Conservation (phyloP, 2,329 filamentous ascomycete genomes). For the Pyricularia grisea region DNA sequence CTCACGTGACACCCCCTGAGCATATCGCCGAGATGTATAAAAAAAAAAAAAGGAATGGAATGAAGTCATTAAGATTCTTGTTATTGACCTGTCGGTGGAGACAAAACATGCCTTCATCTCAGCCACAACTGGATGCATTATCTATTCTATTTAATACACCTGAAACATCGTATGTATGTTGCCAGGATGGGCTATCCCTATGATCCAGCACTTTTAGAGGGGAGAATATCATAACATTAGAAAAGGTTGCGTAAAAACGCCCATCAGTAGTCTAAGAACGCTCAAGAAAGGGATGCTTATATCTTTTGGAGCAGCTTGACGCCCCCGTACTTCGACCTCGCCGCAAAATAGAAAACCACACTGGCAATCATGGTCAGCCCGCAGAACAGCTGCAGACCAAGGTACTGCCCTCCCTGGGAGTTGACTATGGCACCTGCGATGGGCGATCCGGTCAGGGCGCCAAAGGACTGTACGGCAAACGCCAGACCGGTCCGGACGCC, state of each 20-base stretch:
- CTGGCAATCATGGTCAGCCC: slow-evolving; percentile 31
- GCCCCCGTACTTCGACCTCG: slow-evolving; percentile 18
- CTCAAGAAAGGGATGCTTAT: background rate
- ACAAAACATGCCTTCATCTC: background rate
- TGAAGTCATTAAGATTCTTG: background rate
- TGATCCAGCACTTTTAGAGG: background rate
- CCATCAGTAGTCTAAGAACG: background rate
- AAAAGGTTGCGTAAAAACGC: background rate
- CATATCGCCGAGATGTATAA: background rate
- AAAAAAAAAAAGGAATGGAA: background rate
- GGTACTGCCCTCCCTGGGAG: slow-evolving; percentile 32
- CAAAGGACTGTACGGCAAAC: slow-evolving; percentile 47
- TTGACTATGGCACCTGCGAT: slow-evolving; percentile 44
- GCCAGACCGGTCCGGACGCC: slow-evolving; percentile 48
- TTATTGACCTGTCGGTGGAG: background rate
- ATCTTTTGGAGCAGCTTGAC: slow-evolving; percentile 12
- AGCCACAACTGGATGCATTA: background rate
- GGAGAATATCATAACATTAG: background rate
- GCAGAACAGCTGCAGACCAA: slow-evolving; percentile 45
- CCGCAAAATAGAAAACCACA: slow-evolving; percentile 14
- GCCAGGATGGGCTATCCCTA: background rate
- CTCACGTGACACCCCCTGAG: slow-evolving; percentile 2
- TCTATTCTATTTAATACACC: background rate
- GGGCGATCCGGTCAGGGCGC: slow-evolving; percentile 46
- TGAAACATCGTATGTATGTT: background rate